These are phyloP conservation scores for Nepenthes alata DNA, from an alignment of 179 eudicot genomes.

Conservation along the genomic window DNA sequence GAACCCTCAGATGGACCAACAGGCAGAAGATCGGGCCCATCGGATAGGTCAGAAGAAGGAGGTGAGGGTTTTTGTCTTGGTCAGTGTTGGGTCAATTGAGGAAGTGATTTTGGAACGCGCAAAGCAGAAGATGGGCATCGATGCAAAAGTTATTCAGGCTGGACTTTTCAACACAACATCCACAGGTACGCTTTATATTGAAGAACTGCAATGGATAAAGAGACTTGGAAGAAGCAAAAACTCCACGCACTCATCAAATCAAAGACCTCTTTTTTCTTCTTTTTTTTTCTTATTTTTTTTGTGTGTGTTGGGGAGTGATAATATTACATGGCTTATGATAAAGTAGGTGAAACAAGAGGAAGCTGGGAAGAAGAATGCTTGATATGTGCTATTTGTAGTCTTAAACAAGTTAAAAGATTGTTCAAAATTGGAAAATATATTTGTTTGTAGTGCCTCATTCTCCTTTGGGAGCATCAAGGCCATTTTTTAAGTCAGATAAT, in stretches of 20 bases:
- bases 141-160: conserved; percentile 98
- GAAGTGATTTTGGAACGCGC: conserved; percentile 97
- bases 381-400: too few relatives aligned
- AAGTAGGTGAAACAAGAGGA: too few relatives aligned
- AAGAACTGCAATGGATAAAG: not conserved
- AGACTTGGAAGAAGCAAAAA: not conserved
- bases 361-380: too few relatives aligned
- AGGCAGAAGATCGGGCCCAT: conserved; percentile 97
- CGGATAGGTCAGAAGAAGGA: conserved; percentile 98
- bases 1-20: conserved; percentile 99
- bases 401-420: too few relatives aligned
- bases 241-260: too few relatives aligned
- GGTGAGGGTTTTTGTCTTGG: conserved; percentile 92
- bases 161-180: conserved; percentile 96
- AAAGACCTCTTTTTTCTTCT: too few relatives aligned
- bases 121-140: conserved; percentile 98
- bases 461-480: not conserved
- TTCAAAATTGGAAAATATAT: too few relatives aligned
- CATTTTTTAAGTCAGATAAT: not conserved
- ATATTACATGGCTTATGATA: too few relatives aligned
- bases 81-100: conserved; percentile 94
- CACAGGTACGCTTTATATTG: conserved; percentile 53
- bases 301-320: too few relatives aligned
- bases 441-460: too few relatives aligned
- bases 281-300: too few relatives aligned